Base-by-base conservation (phyloP, 441 rosid genomes). In the Populus hybrid region DNA sequence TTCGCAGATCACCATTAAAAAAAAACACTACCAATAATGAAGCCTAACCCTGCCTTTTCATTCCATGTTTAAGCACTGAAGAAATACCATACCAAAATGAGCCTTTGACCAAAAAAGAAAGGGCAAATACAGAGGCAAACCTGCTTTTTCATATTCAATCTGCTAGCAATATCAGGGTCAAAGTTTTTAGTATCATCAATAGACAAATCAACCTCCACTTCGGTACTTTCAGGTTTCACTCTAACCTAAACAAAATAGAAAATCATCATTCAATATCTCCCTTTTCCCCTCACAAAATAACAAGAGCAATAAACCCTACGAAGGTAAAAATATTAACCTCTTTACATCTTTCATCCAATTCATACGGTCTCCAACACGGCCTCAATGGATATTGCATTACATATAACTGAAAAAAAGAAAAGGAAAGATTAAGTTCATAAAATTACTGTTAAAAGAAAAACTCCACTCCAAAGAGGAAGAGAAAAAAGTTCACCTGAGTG, bases 361-460 rank as follows among this genome's bases (percentile, higher is more conserved):
- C 98, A 35, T 92, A 95, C 3, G 97, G 95, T 69, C 97, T 94
- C 99, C 99, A 95, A 69, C 85, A 78, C 3, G 97, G 89, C 76
- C 99, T 86, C 72, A 91, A 70, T 7, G 98, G 98, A 87, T 89
- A 95, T 84, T 95, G 98, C 86, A 91, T 61, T 46, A 95, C 91
- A 84, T 91, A 93, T 23, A 95, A 74, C 99, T 95, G 88, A 14
- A 40, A 10, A 8, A 73, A 85, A 68, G 23, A 34, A 38, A 71
- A 10, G 38, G 57, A 30, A 38, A 59, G 3, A 9, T 57, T 57
- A 18, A 32, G n/a, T 30, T 14, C 21, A 34, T 38, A 21, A 9
- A 70, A 21, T 46, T 14, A 23, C 61, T 10, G 24, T 28, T 23
- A 70, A 38, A 21, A 16, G 36, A 34, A 34, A 18, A 18, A 19